Conservation (phyloP, 1,284 basidiomycete genomes). For the Fomitopsis schrenkii region DNA sequence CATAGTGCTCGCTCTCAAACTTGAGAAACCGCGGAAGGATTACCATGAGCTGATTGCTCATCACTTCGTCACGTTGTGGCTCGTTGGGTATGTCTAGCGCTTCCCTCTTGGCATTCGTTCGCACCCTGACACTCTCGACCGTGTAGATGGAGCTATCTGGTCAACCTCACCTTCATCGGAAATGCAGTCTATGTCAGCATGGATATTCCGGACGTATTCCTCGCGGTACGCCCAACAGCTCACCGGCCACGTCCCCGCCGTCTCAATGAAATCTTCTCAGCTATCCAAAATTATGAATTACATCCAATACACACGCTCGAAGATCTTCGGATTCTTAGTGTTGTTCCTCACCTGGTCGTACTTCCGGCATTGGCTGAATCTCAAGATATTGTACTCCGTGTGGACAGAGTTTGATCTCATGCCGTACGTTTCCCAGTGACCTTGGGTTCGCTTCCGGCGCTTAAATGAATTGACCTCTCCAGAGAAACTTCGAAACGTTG, state of each 20-base stretch:
- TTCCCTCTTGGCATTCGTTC: background rate
- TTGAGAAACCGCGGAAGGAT: constrained; percentile 95
- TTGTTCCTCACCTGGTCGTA: constrained; percentile 89
- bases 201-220: constrained; percentile 91
- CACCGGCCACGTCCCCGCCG: background rate
- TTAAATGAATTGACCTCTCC: background rate
- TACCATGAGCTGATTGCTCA: constrained; percentile 83
- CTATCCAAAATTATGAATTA: constrained; percentile 88
- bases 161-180: constrained; percentile 86
- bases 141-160: constrained; percentile 80
- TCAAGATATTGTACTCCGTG: constrained; percentile 85
- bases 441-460: background rate
- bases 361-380: constrained; percentile 93
- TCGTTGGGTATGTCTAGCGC: constrained; percentile 63
- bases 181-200: constrained; percentile 94
- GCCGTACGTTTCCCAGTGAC: constrained; percentile 52
- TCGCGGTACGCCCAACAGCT: constrained; percentile 60
- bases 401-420: constrained; percentile 79
- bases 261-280: constrained; percentile 33
- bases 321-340: constrained; percentile 60
- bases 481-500: constrained; percentile 61
- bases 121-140: background rate
- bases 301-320: constrained; percentile 62
- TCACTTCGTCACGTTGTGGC: constrained; percentile 94
- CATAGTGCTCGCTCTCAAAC: constrained; percentile 76